Base-by-base conservation (phyloP, 2,329 filamentous ascomycete species). In the Aspergillus pseudoterreus region DNA sequence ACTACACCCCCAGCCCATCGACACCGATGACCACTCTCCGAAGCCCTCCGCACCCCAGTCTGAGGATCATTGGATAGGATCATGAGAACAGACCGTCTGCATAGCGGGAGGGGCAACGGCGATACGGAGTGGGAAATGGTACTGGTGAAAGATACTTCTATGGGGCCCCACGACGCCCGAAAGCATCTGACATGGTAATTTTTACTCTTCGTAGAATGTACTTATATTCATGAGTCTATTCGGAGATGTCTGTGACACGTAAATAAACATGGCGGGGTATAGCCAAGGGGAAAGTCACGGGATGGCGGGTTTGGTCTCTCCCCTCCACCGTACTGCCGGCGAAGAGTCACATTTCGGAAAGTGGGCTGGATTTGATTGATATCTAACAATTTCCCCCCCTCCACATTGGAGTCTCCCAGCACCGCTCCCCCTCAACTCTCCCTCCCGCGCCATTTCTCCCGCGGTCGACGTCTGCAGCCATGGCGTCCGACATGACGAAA, bases 401-500 rank as follows among this genome's bases (percentile, higher is more conserved):
- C 35, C 35, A 38, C 14, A 45, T 45, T 48, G 17, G 33, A 54
- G 52, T 47, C 53, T 48, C 51, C 54, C 50, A 59, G 53, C 47
- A 52, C 42, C 36, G 53, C 36, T 43, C 43, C 30, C 30, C 24
- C 49, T 47, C 43, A 38, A 39, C 44, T 42, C 32, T 38, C 46
- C 45, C 39, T 12, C 43, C 15, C 47, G 21, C 43, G 49, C 53
- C 32, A 45, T 44, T 45, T 47, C 24, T 47, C 57, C 59, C 59
- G 63, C 59, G 62, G 62, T 57, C 57, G 49, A 58, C 53, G 56
- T 56, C 57, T 63, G 61, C 61, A 68, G 60, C 51, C 56, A 75
- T 75, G 71, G 71, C 70, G 62, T 66, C 69, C 60, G 85, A 90
- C 67, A 75, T 90, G 64, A 78, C 82, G 54, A 76, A 78, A 51